phyloP scores from a whole-genome alignment of 345 rosid genomes.

The Litchi chinensis region DNA sequence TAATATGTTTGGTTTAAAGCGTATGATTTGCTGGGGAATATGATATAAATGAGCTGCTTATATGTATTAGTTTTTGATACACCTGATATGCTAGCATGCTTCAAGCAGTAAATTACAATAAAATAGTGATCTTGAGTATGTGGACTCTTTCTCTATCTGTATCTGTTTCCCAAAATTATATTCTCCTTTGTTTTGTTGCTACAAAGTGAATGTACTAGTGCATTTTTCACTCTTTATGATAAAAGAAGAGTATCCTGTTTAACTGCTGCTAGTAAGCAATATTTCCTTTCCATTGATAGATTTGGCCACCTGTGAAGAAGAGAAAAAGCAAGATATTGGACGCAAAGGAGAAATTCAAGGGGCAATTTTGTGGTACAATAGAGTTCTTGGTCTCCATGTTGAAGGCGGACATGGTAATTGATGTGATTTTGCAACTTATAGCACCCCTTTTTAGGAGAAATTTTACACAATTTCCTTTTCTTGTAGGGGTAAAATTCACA shows the following conservation, averaged over 20 bases:
- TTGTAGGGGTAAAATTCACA: conserved; percentile 81
- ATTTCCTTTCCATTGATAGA: conserved; percentile 28
- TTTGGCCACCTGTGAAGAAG: conserved; percentile 48
- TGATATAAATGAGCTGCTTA: not conserved
- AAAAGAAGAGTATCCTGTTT: conserved; percentile 13
- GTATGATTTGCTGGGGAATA: not conserved
- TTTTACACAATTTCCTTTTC: conserved; percentile 14
- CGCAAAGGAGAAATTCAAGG: conserved; percentile 51
- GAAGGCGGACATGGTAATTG: conserved; percentile 85
- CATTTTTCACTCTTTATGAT: not conserved
- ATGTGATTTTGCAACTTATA: conserved; percentile 4
- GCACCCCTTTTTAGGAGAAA: conserved; percentile 16
- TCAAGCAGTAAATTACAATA: not conserved
- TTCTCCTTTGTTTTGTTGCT: not conserved
- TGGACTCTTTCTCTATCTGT: not conserved
- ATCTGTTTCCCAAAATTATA: not conserved
- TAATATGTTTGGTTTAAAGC: not conserved
- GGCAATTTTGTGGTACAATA: conserved; percentile 84
- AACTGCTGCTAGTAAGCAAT: conserved; percentile 2
- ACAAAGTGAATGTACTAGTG: not conserved
- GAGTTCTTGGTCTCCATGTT: conserved; percentile 71
- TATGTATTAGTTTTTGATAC: not conserved
- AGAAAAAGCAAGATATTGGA: conserved; percentile 42
- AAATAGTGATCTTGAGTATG: not conserved
- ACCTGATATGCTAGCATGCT: not conserved